Percentiles rank a stretch among this genome's conserved stretches.
These are phyloP conservation scores for Pythium graminicola DNA, from an alignment of 352 stramenopile genomes.

Conservation along the genomic window DNA sequence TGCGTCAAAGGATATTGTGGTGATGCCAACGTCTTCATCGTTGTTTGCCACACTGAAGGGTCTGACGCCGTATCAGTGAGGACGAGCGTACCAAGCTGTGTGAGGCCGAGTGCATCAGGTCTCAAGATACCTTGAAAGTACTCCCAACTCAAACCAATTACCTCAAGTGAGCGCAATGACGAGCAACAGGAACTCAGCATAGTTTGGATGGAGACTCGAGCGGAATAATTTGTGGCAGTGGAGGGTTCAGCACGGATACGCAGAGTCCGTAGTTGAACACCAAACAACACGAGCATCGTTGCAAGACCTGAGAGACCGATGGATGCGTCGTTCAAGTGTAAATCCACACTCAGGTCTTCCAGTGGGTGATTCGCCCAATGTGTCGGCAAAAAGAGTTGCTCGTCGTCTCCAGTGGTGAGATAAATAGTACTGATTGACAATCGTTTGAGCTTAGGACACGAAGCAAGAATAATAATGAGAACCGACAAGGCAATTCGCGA, in stretches of 20 bases:
- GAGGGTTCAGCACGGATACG: not conserved
- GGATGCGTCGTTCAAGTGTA: not conserved
- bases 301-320: not conserved
- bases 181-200: not conserved
- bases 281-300: not conserved
- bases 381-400: not conserved
- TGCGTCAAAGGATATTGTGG: constrained; percentile 1
- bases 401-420: not conserved
- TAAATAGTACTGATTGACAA: constrained; percentile 7
- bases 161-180: not conserved
- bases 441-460: constrained; percentile 7
- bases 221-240: not conserved
- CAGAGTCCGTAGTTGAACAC: not conserved
- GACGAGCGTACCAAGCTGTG: not conserved
- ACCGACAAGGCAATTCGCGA: not conserved
- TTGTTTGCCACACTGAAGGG: not conserved
- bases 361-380: constrained; percentile 3
- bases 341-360: not conserved
- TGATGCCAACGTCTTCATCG: not conserved
- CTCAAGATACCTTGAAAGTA: constrained; percentile 1
- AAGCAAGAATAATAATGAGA: constrained; percentile 2
- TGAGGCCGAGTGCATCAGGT: not conserved
- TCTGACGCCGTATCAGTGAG: constrained; percentile 1
- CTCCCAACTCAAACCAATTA: not conserved
- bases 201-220: not conserved